These are phyloP conservation scores for Pelargonium myrrhifolium DNA, from an alignment of 441 rosid genomes.

Conservation along the genomic window DNA sequence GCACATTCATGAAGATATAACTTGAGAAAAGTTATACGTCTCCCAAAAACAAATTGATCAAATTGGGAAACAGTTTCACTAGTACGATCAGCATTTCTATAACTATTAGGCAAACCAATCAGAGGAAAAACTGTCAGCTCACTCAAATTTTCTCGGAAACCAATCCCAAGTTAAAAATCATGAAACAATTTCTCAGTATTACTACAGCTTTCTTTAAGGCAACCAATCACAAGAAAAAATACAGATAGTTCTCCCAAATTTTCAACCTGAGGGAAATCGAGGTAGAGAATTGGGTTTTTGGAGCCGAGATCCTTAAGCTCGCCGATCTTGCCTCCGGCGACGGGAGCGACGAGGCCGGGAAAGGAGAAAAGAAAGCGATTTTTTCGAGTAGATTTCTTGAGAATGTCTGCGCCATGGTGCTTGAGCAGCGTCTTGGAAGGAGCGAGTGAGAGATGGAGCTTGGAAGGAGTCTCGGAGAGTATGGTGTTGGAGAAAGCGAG, in stretches of 20 bases:
- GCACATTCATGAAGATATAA: too few species aligned
- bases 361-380: conserved; percentile 79
- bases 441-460: conserved; percentile 29
- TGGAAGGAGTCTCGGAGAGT: conserved; percentile 45
- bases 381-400: conserved; percentile 75
- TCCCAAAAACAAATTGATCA: too few species aligned
- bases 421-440: conserved; percentile 59
- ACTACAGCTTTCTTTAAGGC: too few species aligned
- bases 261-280: conserved; percentile 72
- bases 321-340: conserved; percentile 71
- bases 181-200: too few species aligned
- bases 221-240: too few species aligned
- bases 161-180: conserved; percentile 4
- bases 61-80: too few species aligned
- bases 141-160: background rate
- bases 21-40: too few species aligned
- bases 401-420: conserved; percentile 73
- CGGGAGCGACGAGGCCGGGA: conserved; percentile 77
- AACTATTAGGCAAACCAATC: too few species aligned
- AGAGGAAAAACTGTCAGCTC: too few species aligned
- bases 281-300: conserved; percentile 77
- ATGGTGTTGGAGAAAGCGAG: conserved; percentile 41
- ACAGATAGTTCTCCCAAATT: background rate
- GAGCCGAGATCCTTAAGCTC: conserved; percentile 71
- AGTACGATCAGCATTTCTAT: too few species aligned